Conservation (phyloP, 805 yeast genomes). For the Suhomyces emberorum region DNA sequence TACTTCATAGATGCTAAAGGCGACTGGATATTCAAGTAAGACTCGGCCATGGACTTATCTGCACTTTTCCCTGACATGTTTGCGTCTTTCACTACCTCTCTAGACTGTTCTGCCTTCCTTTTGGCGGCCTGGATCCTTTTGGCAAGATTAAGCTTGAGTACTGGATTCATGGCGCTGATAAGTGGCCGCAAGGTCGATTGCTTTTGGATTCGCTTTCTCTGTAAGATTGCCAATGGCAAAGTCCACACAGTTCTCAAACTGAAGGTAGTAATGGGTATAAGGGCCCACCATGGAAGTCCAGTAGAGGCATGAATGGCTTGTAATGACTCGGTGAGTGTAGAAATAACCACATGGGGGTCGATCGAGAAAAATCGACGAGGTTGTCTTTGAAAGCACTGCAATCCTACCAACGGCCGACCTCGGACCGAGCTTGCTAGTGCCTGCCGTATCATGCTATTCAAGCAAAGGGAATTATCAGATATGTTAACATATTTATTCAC, state of each 20-base stretch:
- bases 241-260: slow-evolving; percentile 64
- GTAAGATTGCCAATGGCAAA: slow-evolving; percentile 72
- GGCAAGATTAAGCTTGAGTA: slow-evolving; percentile 57
- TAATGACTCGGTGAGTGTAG: slow-evolving; percentile 35
- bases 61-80: slow-evolving; percentile 3
- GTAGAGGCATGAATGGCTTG: slow-evolving; percentile 50
- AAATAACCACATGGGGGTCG: slow-evolving; percentile 32
- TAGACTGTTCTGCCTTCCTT: slow-evolving; percentile 14
- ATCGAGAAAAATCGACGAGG: slow-evolving; percentile 15
- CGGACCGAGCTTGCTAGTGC: too few relatives aligned
- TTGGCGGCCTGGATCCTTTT: slow-evolving; percentile 42
- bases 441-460: too few relatives aligned
- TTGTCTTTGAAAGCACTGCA: background rate
- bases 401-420: too few relatives aligned
- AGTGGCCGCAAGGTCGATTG: slow-evolving; percentile 74
- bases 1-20: slow-evolving; percentile 52
- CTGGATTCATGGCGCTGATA: slow-evolving; percentile 70
- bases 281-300: slow-evolving; percentile 78
- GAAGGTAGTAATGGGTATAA: slow-evolving; percentile 73
- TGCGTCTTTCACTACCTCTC: slow-evolving; percentile 16
- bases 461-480: too few relatives aligned
- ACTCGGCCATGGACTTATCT: slow-evolving; percentile 7
- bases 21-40: slow-evolving; percentile 15
- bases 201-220: slow-evolving; percentile 62
- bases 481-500: background rate